Percentiles rank a stretch among this genome's conserved stretches.
Conservation (phyloP, 495 filamentous ascomycete genomes). For the Pyrenula aspistea region DNA sequence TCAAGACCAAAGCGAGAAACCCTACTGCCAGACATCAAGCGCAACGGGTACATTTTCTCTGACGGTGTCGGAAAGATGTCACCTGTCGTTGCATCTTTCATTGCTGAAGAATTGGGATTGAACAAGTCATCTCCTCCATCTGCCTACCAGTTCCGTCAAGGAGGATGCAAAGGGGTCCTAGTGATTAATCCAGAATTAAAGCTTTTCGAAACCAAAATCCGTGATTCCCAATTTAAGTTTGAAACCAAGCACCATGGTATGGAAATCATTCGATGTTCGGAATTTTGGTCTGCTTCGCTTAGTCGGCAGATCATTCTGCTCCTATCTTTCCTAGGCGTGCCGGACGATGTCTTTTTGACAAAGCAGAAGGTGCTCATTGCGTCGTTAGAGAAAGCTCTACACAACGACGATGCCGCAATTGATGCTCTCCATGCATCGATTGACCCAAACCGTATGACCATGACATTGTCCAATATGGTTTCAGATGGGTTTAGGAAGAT, state of each 20-base stretch:
- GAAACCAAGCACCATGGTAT: slow-evolving; percentile 53
- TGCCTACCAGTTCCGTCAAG: slow-evolving; percentile 82
- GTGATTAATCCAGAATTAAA: slow-evolving; percentile 51
- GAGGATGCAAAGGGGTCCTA: slow-evolving; percentile 84
- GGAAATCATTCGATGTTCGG: slow-evolving; percentile 75
- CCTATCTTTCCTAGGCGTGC: slow-evolving; percentile 64
- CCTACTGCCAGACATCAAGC: slow-evolving; percentile 49
- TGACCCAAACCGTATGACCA: slow-evolving; percentile 77
- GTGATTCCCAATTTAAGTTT: slow-evolving; percentile 83
- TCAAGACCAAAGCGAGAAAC: slow-evolving; percentile 19
- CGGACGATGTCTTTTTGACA: slow-evolving; percentile 49
- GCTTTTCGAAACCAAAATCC: slow-evolving; percentile 55
- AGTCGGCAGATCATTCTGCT: slow-evolving; percentile 86
- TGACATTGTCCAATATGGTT: slow-evolving; percentile 63
- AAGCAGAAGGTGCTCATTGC: slow-evolving; percentile 54
- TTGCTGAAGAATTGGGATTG: slow-evolving; percentile 50
- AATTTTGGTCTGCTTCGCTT: slow-evolving; percentile 60
- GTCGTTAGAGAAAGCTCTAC: slow-evolving; percentile 56
- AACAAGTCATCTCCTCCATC: slow-evolving; percentile 48
- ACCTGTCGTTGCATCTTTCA: slow-evolving; percentile 54
- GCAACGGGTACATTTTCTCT: slow-evolving; percentile 60
- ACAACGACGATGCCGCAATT: slow-evolving; percentile 46
- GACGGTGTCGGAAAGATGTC: slow-evolving; percentile 96
- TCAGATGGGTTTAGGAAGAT: slow-evolving; percentile 62
- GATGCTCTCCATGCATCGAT: slow-evolving; percentile 56